Evolutionary conservation across 352 stramenopile genomes (phyloP).

Genomic region (Globisporangium iwayamae): DNA sequence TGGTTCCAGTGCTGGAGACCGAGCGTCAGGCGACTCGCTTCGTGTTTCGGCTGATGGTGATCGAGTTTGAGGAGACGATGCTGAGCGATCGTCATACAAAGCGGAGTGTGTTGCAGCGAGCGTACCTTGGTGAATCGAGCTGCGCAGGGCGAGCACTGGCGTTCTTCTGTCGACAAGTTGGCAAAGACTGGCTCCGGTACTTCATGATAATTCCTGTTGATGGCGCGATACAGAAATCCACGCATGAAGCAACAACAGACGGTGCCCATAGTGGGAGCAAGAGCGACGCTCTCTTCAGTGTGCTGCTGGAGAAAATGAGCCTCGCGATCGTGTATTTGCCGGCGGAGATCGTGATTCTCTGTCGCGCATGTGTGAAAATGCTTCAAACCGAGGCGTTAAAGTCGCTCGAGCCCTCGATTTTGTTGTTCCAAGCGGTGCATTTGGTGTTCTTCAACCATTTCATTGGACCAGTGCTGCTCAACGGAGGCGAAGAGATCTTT

Average conservation of each 20-base stretch:
- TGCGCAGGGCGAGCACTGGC: conserved; percentile 31
- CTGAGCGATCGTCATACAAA: not conserved
- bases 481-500: conserved; percentile 17
- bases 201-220: conserved; percentile 11
- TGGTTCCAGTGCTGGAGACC: conserved; percentile 47
- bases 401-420: not conserved
- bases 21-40: conserved; percentile 44
- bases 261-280: not conserved
- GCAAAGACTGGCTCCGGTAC: conserved; percentile 26
- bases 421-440: conserved; percentile 32
- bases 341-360: conserved; percentile 52
- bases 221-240: not conserved
- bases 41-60: conserved; percentile 39
- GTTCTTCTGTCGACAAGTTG: conserved; percentile 30
- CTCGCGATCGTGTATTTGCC: conserved; percentile 27
- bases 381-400: conserved; percentile 4
- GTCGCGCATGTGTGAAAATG: conserved; percentile 33
- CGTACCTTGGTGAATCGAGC: conserved; percentile 32
- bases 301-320: conserved; percentile 29
- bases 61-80: conserved; percentile 24
- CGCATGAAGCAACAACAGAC: not conserved
- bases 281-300: not conserved
- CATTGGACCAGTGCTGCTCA: conserved; percentile 42
- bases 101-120: conserved; percentile 11
- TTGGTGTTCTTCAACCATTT: conserved; percentile 80